A percentile compares a stretch with the other conserved stretches of the same genome.
phyloP scores from a whole-genome alignment of 208 protist species.

The Trypanosoma boissoni region DNA sequence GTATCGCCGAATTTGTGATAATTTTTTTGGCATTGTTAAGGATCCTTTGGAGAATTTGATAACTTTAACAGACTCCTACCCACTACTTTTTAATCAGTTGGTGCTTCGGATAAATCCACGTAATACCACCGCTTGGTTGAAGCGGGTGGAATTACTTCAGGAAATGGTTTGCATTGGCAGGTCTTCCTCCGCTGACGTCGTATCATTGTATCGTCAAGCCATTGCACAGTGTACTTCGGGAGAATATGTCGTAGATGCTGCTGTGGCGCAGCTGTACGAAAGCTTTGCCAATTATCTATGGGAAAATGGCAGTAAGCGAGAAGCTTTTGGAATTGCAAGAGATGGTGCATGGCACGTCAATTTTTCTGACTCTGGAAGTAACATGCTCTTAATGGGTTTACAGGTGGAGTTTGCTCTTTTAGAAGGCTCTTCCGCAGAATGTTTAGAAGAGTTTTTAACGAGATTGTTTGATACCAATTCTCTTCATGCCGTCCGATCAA shows the following conservation, averaged over 20 bases:
- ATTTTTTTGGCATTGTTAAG: conserved; percentile 8
- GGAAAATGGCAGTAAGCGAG: conserved; percentile 22
- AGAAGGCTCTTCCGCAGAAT: conserved; percentile 1
- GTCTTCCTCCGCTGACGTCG: conserved; percentile 29
- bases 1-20: conserved; percentile 33
- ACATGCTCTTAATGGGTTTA: conserved; percentile 61
- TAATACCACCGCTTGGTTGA: conserved; percentile 66
- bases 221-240: conserved; percentile 64
- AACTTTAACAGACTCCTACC: conserved; percentile 38
- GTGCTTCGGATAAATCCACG: conserved; percentile 48
- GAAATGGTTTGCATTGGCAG: conserved; percentile 38
- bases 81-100: conserved; percentile 63
- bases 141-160: conserved; percentile 65
- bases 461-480: conserved; percentile 5
- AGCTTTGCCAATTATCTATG: conserved; percentile 43
- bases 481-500: conserved; percentile 13
- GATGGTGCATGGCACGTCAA: conserved; percentile 59
- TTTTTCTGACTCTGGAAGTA: conserved; percentile 51
- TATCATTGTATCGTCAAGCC: conserved; percentile 53
- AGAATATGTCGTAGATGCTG: conserved; percentile 39
- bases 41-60: conserved; percentile 43
- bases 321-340: conserved; percentile 41
- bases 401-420: conserved; percentile 50
- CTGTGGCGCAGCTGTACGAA: conserved; percentile 61
- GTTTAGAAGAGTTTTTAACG: conserved; percentile 14